phyloP scores from a whole-genome alignment of 108 stramenopile genomes.

The Skeletonema grethae region DNA sequence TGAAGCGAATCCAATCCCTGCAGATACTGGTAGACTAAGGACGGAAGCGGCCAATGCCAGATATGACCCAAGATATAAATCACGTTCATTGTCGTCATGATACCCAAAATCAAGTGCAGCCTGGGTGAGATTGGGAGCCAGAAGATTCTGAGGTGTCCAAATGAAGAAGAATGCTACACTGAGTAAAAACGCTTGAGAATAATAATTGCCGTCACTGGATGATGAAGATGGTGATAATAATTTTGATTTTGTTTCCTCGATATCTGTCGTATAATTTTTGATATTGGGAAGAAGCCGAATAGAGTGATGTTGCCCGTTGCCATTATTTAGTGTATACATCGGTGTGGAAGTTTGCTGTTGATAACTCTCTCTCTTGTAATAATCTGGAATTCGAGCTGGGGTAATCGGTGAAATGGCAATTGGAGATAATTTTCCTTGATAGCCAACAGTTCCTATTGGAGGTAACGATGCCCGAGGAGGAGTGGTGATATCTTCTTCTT shows the following conservation, averaged over 20 bases:
- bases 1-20: conserved; percentile 61
- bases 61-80: conserved; percentile 68
- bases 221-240: background rate
- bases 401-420: background rate
- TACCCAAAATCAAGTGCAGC: conserved; percentile 56
- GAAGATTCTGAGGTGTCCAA: conserved; percentile 70
- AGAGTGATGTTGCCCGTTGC: background rate
- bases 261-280: conserved; percentile 2
- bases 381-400: background rate
- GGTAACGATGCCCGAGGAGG: background rate
- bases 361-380: background rate
- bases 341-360: background rate
- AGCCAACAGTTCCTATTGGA: background rate
- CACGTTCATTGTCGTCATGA: conserved; percentile 47
- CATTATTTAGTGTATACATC: background rate
- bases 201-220: conserved; percentile 47
- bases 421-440: background rate
- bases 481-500: background rate
- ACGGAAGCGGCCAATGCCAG: conserved; percentile 66
- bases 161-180: conserved; percentile 67
- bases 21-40: conserved; percentile 64
- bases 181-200: conserved; percentile 65
- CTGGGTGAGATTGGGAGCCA: conserved; percentile 77
- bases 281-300: background rate
- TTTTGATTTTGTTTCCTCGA: background rate